Evolutionary conservation across 495 filamentous ascomycete genomes (phyloP).

Genomic region (Penicillium maclennaniae): DNA sequence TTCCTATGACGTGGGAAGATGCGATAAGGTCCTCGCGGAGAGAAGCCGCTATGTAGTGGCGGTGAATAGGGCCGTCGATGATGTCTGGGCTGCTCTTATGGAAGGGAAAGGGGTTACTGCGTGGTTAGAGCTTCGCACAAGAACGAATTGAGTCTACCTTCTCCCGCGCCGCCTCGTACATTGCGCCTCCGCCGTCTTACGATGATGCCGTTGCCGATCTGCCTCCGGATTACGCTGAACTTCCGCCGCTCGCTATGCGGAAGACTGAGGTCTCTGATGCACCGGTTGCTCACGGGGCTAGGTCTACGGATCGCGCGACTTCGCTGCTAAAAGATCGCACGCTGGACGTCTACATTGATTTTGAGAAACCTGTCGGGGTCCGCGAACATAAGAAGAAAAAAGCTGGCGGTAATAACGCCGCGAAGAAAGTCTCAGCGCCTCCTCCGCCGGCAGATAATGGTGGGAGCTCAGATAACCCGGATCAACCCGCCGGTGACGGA

Average conservation of each 20-base stretch:
- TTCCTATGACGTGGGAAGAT: not conserved
- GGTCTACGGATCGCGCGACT: constrained; percentile 33
- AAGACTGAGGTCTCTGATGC: constrained; percentile 14
- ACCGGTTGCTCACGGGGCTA: constrained; percentile 23
- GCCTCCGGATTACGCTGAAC: constrained; percentile 38
- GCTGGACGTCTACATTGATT: constrained; percentile 42
- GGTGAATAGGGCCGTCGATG: constrained; percentile 9
- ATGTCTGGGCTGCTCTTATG: constrained; percentile 13
- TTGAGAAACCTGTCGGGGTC: constrained; percentile 48
- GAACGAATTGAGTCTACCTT: constrained; percentile 16
- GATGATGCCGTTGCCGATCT: constrained; percentile 39
- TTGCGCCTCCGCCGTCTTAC: constrained; percentile 41
- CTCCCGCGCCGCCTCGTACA: constrained; percentile 20
- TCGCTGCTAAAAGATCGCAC: constrained; percentile 29
- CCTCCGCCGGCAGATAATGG: constrained; percentile 20
- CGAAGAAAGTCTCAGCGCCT: constrained; percentile 30
- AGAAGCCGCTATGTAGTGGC: constrained; percentile 1
- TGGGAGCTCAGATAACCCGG: constrained; percentile 26
- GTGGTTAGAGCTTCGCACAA: not conserved
- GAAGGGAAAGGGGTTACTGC: not conserved
- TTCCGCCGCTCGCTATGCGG: constrained; percentile 29
- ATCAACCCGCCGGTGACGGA: constrained; percentile 30
- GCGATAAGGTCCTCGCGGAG: not conserved
- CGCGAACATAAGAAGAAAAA: constrained; percentile 48
- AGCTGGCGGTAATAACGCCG: constrained; percentile 5